Evolutionary conservation across 2,329 filamentous ascomycete species (phyloP), one percentile per base, ranked within the genome.

Genomic region (Aureobasidium musti): DNA sequence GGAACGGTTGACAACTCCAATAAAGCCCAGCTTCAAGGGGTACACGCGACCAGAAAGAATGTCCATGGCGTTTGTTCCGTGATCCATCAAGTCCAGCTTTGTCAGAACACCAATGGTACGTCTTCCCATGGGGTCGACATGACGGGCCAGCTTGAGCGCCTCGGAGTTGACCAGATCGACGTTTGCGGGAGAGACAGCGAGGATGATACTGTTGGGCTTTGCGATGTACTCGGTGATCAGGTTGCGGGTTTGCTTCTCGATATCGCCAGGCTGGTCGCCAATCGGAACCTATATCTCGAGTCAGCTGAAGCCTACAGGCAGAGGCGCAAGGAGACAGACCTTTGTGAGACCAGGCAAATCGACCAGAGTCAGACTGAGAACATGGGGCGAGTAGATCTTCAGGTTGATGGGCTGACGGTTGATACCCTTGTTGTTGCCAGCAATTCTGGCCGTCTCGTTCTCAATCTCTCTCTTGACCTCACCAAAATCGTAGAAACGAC

Each of bases 101-200:
- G 95, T 98, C 68, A 99, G 84, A 67, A 99, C 94, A 74, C 95
- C 95, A 75, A 99, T 98, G 23, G 95, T 99, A 77, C 95, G 87
- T 78, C 91, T 88, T 70, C 95, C 95, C 78, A 97, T 89, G 2
- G 95, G 90, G 78, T 99, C 95, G 65, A 99, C 95, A 87, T 99
- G 92, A 63, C 95, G 89, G 68, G 95, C 95, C 69, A 99, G 89
- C 80, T 99, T 99, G 73, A 99, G 82, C 8, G 95, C 93, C 78
- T 99, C 95, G 8, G 95, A 99, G 79, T 99, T 99, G 77, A 98
- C 95, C 73, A 99, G 89, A 76, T 99, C 95, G 74, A 98, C 94
- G 74, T 99, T 99, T 63, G 95, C 95, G 21, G 95, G 94, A 14
- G 95, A 98, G 28, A 99, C 95, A 37, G 95, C 95, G 63, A 99